phyloP scores from a whole-genome alignment of 2,329 filamentous ascomycete genomes.

The Curvularia lunata region DNA sequence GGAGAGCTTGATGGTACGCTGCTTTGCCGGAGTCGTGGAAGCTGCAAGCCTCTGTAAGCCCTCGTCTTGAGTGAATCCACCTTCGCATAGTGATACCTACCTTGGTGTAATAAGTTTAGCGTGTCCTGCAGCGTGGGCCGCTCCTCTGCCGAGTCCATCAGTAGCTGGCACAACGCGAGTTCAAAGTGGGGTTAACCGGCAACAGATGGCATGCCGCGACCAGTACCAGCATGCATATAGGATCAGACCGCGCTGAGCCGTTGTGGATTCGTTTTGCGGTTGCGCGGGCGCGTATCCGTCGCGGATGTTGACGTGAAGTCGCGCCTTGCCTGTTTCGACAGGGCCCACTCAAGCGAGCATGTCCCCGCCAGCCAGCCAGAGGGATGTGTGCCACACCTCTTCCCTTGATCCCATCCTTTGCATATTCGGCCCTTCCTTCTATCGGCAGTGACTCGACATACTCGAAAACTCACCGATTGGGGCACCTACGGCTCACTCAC shows the following conservation, averaged over 20 bases:
- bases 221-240: constrained; percentile 27
- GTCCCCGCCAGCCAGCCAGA: constrained; percentile 5
- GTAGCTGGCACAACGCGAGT: constrained; percentile 18
- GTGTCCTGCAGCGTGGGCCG: constrained; percentile 42
- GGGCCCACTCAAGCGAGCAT: constrained; percentile 33
- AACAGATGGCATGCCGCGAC: constrained; percentile 41
- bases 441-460: constrained; percentile 11
- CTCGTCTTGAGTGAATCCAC: constrained; percentile 17
- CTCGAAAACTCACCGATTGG: constrained; percentile 24
- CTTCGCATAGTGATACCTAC: constrained; percentile 33
- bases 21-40: constrained; percentile 63
- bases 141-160: constrained; percentile 40
- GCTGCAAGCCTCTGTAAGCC: constrained; percentile 41
- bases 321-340: constrained; percentile 32
- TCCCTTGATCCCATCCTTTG: constrained; percentile 11
- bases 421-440: constrained; percentile 9
- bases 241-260: constrained; percentile 35
- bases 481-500: constrained; percentile 30
- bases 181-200: constrained; percentile 34
- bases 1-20: constrained; percentile 68
- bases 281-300: constrained; percentile 32
- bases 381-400: constrained; percentile 8
- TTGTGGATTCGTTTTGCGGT: constrained; percentile 13
- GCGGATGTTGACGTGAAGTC: constrained; percentile 35
- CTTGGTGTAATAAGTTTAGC: constrained; percentile 46